Percentiles rank a stretch among this genome's conserved stretches.
Conservation (phyloP, 257 asterid species). For the Lycium barbarum region DNA sequence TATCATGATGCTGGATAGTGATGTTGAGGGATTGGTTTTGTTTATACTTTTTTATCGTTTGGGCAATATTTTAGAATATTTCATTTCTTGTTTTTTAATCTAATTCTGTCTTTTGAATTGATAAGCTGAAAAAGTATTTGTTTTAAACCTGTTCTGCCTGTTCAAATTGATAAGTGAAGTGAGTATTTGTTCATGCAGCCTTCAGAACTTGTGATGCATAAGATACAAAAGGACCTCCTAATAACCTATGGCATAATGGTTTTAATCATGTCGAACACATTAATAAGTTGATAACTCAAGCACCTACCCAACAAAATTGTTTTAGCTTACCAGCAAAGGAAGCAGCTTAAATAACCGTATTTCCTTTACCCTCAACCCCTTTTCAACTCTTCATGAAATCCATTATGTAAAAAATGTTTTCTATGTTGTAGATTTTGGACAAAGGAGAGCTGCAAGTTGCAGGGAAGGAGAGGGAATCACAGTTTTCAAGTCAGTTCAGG, state of each 20-base stretch:
- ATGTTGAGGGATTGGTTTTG: background rate
- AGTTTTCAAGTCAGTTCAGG: constrained; percentile 85
- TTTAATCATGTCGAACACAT: background rate
- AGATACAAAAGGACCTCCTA: background rate
- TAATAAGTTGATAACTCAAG: background rate
- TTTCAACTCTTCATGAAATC: background rate
- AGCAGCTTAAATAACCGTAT: background rate
- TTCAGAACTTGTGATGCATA: background rate
- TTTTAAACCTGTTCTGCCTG: background rate
- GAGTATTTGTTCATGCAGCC: background rate
- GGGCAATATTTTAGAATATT: background rate
- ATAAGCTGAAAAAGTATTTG: background rate
- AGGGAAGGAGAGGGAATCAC: constrained; percentile 97
- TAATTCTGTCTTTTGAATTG: background rate
- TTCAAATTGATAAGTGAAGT: too few relatives aligned
- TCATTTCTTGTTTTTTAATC: background rate
- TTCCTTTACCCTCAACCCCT: background rate
- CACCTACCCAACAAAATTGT: background rate
- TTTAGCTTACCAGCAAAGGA: background rate
- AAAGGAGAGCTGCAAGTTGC: constrained; percentile 98
- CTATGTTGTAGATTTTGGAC: constrained; percentile 77
- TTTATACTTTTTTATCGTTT: too few relatives aligned
- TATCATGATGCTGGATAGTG: background rate
- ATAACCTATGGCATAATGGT: background rate
- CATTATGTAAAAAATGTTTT: constrained; percentile 25